These are phyloP conservation scores for Phaeomoniella chlamydospora DNA, from an alignment of 2,329 filamentous ascomycete genomes.

Conservation along the genomic window DNA sequence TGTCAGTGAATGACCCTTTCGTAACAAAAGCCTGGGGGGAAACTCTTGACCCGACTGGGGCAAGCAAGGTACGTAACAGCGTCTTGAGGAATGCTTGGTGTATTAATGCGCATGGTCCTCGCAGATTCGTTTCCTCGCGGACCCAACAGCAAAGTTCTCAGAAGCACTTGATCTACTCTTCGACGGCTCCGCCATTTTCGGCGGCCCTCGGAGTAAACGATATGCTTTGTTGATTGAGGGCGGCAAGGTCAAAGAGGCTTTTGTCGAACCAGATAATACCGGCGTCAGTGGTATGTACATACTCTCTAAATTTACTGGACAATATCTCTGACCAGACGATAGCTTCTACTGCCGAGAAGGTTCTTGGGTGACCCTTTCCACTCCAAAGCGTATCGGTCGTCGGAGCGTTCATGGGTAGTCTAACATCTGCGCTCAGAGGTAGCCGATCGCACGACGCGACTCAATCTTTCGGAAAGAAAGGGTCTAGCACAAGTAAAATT, in stretches of 20 bases:
- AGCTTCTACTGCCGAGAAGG: constrained; percentile 36
- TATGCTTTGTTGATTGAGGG: constrained; percentile 74
- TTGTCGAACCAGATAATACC: constrained; percentile 81
- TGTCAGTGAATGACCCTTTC: constrained; percentile 88
- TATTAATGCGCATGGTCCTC: no score
- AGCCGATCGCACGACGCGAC: no score
- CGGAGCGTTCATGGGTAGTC: no score
- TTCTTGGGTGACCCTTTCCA: constrained; percentile 27
- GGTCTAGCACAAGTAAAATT: no score
- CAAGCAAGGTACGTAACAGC: constrained; percentile 50
- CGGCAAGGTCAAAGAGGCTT: constrained; percentile 67
- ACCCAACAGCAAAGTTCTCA: constrained; percentile 67
- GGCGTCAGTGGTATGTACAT: constrained; percentile 57
- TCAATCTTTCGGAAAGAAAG: no score
- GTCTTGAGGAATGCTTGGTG: no score
- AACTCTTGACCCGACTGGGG: constrained; percentile 57
- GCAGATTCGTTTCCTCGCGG: constrained; percentile 59
- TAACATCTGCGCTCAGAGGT: no score
- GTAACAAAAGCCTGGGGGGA: constrained; percentile 91
- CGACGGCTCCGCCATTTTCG: constrained; percentile 66
- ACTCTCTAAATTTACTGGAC: constrained; percentile 1
- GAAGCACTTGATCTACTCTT: constrained; percentile 72
- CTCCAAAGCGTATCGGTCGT: no score
- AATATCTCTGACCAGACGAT: constrained; percentile 2
- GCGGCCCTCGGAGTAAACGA: constrained; percentile 69